A percentile compares a stretch with the other conserved stretches of the same genome.
phyloP scores from a whole-genome alignment of 208 protist species.

The Trypanosoma cruzi region DNA sequence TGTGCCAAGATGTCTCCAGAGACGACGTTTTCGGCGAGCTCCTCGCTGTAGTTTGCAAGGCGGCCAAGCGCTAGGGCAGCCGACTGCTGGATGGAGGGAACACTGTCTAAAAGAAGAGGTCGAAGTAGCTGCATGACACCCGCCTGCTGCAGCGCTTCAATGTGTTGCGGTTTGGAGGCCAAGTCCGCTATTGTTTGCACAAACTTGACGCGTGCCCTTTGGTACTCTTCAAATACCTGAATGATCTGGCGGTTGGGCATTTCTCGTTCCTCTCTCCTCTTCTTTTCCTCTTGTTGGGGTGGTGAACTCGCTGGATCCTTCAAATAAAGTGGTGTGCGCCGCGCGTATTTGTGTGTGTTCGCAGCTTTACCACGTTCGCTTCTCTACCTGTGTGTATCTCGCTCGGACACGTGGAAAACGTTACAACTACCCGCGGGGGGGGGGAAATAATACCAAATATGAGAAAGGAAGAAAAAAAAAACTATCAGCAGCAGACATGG shows the following conservation, averaged over 20 bases:
- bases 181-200: slow-evolving; percentile 96
- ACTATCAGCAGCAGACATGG: slow-evolving; percentile 15
- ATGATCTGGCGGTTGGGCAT: slow-evolving; percentile 93
- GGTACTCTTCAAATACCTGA: slow-evolving; percentile 97
- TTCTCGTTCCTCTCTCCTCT: background rate
- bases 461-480: slow-evolving; percentile 20
- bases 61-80: slow-evolving; percentile 98
- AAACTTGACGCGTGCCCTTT: slow-evolving; percentile 96
- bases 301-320: background rate
- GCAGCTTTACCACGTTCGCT: background rate
- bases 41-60: slow-evolving; percentile 97
- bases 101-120: slow-evolving; percentile 96
- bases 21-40: slow-evolving; percentile 97
- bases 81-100: slow-evolving; percentile 98
- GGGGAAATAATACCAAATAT: background rate
- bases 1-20: slow-evolving; percentile 97
- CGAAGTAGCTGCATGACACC: slow-evolving; percentile 97
- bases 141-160: slow-evolving; percentile 95
- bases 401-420: background rate
- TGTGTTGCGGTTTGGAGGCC: slow-evolving; percentile 96
- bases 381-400: background rate
- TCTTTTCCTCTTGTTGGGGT: background rate
- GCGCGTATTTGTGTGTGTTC: background rate
- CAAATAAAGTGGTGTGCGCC: background rate
- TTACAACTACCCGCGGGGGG: background rate